Percentiles rank a stretch among this genome's conserved stretches.
Evolutionary conservation across 495 filamentous ascomycete genomes (phyloP).

Genomic region (Penicillium egyptiacum): DNA sequence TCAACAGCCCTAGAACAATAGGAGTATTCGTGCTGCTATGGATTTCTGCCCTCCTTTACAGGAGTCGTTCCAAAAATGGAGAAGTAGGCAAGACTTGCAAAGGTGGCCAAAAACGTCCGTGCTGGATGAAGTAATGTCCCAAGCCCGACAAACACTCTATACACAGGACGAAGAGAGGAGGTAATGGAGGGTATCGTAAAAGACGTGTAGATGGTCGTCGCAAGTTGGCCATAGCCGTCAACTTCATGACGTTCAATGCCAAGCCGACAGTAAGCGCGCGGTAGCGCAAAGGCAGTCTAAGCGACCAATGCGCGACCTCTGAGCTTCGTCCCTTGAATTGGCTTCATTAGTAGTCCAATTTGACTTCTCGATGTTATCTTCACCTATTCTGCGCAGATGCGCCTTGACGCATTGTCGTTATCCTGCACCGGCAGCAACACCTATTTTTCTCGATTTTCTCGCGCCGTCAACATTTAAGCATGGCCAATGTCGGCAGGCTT

Average conservation of each 20-base stretch:
- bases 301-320: constrained; percentile 6
- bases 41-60: not conserved
- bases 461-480: constrained; percentile 35
- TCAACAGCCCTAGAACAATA: not conserved
- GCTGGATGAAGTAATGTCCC: not conserved
- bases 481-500: constrained; percentile 31
- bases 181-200: constrained; percentile 2
- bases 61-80: constrained; percentile 13
- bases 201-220: constrained; percentile 16
- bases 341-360: not conserved
- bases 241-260: constrained; percentile 32
- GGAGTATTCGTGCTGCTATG: not conserved
- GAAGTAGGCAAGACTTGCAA: not conserved
- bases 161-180: constrained; percentile 1
- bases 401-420: constrained; percentile 20
- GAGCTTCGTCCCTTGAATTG: constrained; percentile 2
- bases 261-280: constrained; percentile 29
- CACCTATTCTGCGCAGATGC: constrained; percentile 24
- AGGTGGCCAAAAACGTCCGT: not conserved
- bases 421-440: constrained; percentile 17
- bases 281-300: constrained; percentile 19
- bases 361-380: constrained; percentile 17
- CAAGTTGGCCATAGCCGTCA: constrained; percentile 29
- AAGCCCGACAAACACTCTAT: constrained; percentile 8
- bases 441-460: constrained; percentile 45